A percentile compares a stretch with the other conserved stretches of the same genome.
phyloP scores from a whole-genome alignment of 2,329 filamentous ascomycete genomes.

The Aspergillus brunneoviolaceus region DNA sequence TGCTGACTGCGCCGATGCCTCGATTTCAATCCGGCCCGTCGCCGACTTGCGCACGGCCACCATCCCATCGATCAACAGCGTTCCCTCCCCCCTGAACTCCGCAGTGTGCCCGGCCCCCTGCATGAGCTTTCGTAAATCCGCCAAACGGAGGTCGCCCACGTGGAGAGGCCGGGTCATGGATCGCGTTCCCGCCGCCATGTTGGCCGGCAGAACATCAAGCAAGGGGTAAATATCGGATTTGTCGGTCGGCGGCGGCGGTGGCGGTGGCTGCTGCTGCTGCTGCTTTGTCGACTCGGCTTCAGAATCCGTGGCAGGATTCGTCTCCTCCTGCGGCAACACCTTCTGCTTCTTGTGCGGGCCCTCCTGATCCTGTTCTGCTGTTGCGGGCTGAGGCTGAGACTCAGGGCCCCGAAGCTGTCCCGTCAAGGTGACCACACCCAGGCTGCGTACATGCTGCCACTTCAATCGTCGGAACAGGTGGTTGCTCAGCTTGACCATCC shows the following conservation, averaged over 20 bases:
- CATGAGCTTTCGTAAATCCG: slow-evolving; percentile 83
- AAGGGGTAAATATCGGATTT: slow-evolving; percentile 47
- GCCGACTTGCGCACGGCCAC: slow-evolving; percentile 87
- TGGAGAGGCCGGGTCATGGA: slow-evolving; percentile 84
- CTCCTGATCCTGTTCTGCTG: slow-evolving; percentile 39
- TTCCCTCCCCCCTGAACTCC: slow-evolving; percentile 92
- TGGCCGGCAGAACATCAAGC: slow-evolving; percentile 59
- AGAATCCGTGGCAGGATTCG: slow-evolving; percentile 22
- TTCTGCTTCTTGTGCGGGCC: slow-evolving; percentile 54
- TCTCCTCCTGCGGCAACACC: slow-evolving; percentile 46
- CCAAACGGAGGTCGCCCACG: slow-evolving; percentile 86
- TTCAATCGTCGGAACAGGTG: slow-evolving; percentile 80
- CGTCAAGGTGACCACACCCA: slow-evolving; percentile 90
- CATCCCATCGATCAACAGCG: slow-evolving; percentile 79
- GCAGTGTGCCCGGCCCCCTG: slow-evolving; percentile 78
- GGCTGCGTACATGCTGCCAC: slow-evolving; percentile 89
- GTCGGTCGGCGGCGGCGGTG: slow-evolving; percentile 6
- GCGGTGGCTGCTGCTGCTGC: slow-evolving; percentile 18
- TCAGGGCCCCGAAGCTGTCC: slow-evolving; percentile 63
- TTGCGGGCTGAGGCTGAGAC: slow-evolving; percentile 10
- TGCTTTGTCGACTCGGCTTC: slow-evolving; percentile 18
- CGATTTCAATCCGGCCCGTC: slow-evolving; percentile 84
- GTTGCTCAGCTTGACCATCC: slow-evolving; percentile 88
- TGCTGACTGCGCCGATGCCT: slow-evolving; percentile 64
- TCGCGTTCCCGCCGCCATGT: slow-evolving; percentile 68